Conservation (phyloP, 2,329 filamentous ascomycete genomes). For the Neonectria faginata region DNA sequence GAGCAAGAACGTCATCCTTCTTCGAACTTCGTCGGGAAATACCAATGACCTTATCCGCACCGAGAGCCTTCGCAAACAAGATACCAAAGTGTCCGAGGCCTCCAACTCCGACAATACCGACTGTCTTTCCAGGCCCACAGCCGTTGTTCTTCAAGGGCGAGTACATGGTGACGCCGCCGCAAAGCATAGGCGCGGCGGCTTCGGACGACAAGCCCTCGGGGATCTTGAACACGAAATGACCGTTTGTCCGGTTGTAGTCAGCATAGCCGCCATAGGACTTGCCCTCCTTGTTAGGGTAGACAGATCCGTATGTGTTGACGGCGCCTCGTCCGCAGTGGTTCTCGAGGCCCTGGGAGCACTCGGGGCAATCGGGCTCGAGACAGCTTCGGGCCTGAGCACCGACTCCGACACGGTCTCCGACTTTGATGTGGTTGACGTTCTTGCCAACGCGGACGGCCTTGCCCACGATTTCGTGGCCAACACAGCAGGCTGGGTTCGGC, state of each 20-base stretch:
- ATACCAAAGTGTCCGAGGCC: conserved; percentile 77
- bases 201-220: conserved; percentile 73
- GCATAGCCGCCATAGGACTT: conserved; percentile 72
- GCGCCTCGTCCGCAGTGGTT: conserved; percentile 72
- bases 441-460: conserved; percentile 65
- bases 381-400: conserved; percentile 75
- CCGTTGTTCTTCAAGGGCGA: conserved; percentile 80
- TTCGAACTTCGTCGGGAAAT: conserved; percentile 68
- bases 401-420: conserved; percentile 74
- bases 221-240: conserved; percentile 69
- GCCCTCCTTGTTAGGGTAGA: conserved; percentile 67
- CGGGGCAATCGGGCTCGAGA: conserved; percentile 51
- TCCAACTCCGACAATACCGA: conserved; percentile 78
- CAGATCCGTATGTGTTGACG: conserved; percentile 69
- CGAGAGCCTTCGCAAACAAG: conserved; percentile 74
- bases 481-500: conserved; percentile 57
- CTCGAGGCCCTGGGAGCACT: conserved; percentile 73
- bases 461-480: conserved; percentile 75
- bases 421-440: conserved; percentile 62
- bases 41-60: conserved; percentile 65
- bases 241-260: conserved; percentile 35
- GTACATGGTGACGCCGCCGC: conserved; percentile 83
- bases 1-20: conserved; percentile 63
- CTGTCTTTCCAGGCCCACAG: conserved; percentile 78
- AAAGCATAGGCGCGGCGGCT: conserved; percentile 81